A percentile compares a stretch with the other conserved stretches of the same genome.
Conservation (phyloP, 768 basidiomycete genomes). For the Cytidiella melzeri region DNA sequence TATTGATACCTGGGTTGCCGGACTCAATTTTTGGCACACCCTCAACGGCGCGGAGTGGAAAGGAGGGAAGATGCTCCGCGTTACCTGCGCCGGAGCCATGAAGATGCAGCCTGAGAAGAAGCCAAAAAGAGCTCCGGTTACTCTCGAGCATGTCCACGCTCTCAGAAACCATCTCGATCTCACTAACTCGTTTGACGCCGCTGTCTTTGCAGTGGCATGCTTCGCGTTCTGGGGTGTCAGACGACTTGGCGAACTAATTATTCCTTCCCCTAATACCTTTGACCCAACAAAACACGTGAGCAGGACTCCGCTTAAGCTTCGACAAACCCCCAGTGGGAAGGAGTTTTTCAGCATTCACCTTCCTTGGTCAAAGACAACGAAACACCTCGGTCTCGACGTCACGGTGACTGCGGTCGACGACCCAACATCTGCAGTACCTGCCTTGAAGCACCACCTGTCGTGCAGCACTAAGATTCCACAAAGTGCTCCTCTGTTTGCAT, state of each 20-base stretch:
- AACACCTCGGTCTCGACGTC: too few species aligned
- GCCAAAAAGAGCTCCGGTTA: conserved; percentile 27
- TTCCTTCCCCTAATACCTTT: conserved; percentile 19
- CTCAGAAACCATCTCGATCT: conserved; percentile 17
- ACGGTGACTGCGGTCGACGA: too few species aligned
- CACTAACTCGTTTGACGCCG: conserved; percentile 24
- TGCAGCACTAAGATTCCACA: conserved; percentile 9
- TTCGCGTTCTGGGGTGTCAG: conserved; percentile 32
- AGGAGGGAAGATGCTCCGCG: conserved; percentile 20
- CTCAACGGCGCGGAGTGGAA: conserved; percentile 31
- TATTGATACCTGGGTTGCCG: conserved; percentile 30
- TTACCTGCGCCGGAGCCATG: conserved; percentile 10
- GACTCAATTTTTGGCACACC: conserved; percentile 32
- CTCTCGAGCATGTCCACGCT: conserved; percentile 29
- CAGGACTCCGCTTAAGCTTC: conserved; percentile 17
- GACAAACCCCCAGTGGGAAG: conserved; percentile 20
- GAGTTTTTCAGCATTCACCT: conserved; percentile 27
- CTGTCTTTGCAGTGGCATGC: conserved; percentile 30
- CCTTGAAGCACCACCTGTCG: conserved; percentile 22
- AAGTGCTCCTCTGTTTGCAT: conserved; percentile 14
- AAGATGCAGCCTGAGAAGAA: conserved; percentile 18
- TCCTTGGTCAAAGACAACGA: conserved; percentile 32
- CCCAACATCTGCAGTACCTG: too few species aligned
- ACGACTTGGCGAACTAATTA: conserved; percentile 33
- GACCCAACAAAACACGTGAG: conserved; percentile 20